Evolutionary conservation across 768 basidiomycete species (phyloP).

Genomic region (Pleurotus sapidus): DNA sequence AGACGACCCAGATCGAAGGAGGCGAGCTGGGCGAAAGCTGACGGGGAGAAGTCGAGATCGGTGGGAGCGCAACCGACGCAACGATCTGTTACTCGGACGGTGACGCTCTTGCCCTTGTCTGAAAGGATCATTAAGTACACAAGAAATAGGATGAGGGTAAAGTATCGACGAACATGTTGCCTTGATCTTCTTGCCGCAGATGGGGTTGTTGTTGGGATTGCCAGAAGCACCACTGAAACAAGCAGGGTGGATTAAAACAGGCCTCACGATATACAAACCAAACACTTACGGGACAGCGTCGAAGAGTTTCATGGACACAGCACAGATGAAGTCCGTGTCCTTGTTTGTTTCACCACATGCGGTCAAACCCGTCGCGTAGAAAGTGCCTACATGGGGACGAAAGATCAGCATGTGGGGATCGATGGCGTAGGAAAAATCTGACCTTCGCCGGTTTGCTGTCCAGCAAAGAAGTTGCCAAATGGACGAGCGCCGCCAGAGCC

Average conservation of each 20-base stretch:
- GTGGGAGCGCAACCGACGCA: slow-evolving; percentile 50
- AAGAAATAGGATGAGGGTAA: slow-evolving; percentile 7
- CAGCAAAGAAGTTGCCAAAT: slow-evolving; percentile 34
- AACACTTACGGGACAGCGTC: slow-evolving; percentile 57
- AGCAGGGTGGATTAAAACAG: neutral
- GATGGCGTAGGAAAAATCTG: slow-evolving; percentile 6
- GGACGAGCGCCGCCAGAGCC: slow-evolving; percentile 3
- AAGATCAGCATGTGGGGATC: neutral
- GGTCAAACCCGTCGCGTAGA: slow-evolving; percentile 57
- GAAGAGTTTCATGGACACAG: slow-evolving; percentile 53
- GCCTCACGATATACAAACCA: neutral
- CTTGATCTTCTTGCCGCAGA: slow-evolving; percentile 52
- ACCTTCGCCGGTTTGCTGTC: slow-evolving; percentile 51
- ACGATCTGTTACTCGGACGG: slow-evolving; percentile 56
- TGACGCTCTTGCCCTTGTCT: slow-evolving; percentile 52
- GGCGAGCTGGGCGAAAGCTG: slow-evolving; percentile 53
- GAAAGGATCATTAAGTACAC: slow-evolving; percentile 10
- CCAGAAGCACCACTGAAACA: slow-evolving; percentile 47
- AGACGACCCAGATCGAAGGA: slow-evolving; percentile 47
- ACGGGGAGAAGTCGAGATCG: slow-evolving; percentile 63
- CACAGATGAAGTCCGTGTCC: slow-evolving; percentile 51
- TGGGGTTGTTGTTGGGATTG: slow-evolving; percentile 75
- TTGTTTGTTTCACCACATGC: slow-evolving; percentile 60
- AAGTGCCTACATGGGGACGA: slow-evolving; percentile 37
- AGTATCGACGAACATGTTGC: slow-evolving; percentile 43